Percentiles rank a stretch among this genome's conserved stretches.
Evolutionary conservation across 2,329 filamentous ascomycete genomes (phyloP).

Genomic region (Monosporascus cannonballus): DNA sequence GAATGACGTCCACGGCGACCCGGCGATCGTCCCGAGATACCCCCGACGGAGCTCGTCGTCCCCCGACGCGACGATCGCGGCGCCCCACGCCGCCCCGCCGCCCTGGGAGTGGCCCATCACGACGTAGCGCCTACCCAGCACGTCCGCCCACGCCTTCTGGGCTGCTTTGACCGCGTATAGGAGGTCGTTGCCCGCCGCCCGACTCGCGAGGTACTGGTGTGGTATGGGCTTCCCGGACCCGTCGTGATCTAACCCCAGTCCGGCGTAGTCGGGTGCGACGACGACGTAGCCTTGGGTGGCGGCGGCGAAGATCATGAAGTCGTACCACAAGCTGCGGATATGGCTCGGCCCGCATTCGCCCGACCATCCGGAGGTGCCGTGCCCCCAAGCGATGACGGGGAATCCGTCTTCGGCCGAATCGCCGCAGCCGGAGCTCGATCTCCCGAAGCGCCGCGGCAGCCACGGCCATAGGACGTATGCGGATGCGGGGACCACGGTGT

Average conservation of each 20-base stretch:
- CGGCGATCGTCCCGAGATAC: neutral
- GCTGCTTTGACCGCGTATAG: constrained; percentile 1
- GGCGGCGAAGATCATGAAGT: constrained; percentile 2
- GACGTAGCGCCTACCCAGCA: neutral
- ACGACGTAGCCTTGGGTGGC: constrained; percentile 2
- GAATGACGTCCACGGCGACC: neutral
- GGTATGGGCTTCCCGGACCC: constrained; percentile 1
- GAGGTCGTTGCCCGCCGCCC: neutral
- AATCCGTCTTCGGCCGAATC: neutral
- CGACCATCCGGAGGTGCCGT: constrained; percentile 1
- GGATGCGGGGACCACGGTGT: constrained; percentile 4
- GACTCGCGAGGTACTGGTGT: neutral
- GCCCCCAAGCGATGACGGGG: constrained; percentile 4
- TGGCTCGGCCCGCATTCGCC: constrained; percentile 3
- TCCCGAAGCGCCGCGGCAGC: neutral
- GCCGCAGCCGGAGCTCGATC: neutral
- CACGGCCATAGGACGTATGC: constrained; percentile 6
- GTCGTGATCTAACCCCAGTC: constrained; percentile 1
- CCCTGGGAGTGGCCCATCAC: constrained; percentile 3
- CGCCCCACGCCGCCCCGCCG: constrained; percentile 2
- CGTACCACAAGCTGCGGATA: constrained; percentile 1
- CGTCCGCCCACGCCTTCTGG: neutral
- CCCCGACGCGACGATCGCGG: neutral
- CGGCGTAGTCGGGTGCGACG: constrained; percentile 4
- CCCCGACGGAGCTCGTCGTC: neutral